Base-by-base conservation (phyloP, 2,329 filamentous ascomycete genomes). In the Bipolaris cookei region DNA sequence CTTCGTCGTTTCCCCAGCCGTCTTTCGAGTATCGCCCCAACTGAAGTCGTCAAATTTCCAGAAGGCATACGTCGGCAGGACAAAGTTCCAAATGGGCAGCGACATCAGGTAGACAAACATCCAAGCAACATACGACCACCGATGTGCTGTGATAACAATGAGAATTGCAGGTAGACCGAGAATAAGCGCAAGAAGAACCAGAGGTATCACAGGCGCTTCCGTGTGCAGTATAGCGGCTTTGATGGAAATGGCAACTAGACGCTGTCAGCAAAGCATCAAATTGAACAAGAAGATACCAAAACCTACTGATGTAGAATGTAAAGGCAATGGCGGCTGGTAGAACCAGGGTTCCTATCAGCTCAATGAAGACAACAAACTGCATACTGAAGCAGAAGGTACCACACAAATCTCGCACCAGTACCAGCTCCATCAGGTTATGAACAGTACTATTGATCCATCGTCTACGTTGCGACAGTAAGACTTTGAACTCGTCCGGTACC, bases 31-130 rank as follows among this genome's bases (percentile, higher is more conserved):
- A 63, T 99, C 96, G 71, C 95, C 95, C 95, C 95, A 99, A 55
- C 91, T 96, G 83, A 99, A 99, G 81, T 99, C 95, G 76, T 99
- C 95, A 76, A 99, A 99, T 80, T 99, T 98, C 95, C 95, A 99
- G 83, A 94, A 99, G 3, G 95, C 90, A 75, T 99, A 99, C 6
- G 87, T 86, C 0, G 95, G 95, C 7, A 99, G 87, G 35, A 99
- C 84, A 76, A 99, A 97, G 78, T 99, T 99, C 95, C 95, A 99
- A 56, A 99, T 85, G 0, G 96, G 96, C 1, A 99, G 86, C 1
- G 95, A 97, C 43, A 93, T 51, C 16, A 99, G 86, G 77, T 99
- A 99, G 77, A 98, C 95, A 41, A 95, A 75, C 95, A 99, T 98
- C 95, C 95, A 99, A 41, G 90, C 79, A 39, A 99, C 88, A 73